Evolutionary conservation across 768 basidiomycete species (phyloP).

Genomic region (Leccinum arenicola): DNA sequence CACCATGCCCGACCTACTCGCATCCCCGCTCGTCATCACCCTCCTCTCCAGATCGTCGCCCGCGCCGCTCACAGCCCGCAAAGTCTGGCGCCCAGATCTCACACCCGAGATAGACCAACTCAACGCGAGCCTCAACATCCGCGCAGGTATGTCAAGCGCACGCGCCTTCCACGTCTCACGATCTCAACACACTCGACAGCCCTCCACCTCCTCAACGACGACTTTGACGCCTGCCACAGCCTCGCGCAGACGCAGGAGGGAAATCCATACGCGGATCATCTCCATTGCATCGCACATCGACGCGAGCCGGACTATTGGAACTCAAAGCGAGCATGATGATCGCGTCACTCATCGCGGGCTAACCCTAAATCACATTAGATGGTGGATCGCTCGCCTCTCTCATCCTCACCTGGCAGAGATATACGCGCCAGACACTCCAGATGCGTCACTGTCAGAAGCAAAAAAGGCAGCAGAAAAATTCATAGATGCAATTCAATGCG

Average conservation of each 20-base stretch:
- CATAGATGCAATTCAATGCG: slow-evolving; percentile 13
- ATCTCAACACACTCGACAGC: background rate
- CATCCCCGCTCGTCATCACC: slow-evolving; percentile 14
- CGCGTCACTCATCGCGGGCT: background rate
- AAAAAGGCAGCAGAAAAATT: slow-evolving; percentile 7
- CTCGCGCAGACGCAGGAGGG: slow-evolving; percentile 22
- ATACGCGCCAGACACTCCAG: slow-evolving; percentile 8
- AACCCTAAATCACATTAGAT: slow-evolving; percentile 9
- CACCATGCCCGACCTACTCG: slow-evolving; percentile 8
- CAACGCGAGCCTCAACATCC: slow-evolving; percentile 12
- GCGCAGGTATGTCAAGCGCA: slow-evolving; percentile 10
- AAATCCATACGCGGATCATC: slow-evolving; percentile 20
- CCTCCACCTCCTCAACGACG: slow-evolving; percentile 23
- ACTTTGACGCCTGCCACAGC: slow-evolving; percentile 16
- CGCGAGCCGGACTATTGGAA: slow-evolving; percentile 24
- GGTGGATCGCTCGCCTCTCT: slow-evolving; percentile 16
- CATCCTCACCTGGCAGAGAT: slow-evolving; percentile 17
- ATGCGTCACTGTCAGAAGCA: slow-evolving; percentile 9
- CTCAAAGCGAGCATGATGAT: slow-evolving; percentile 7
- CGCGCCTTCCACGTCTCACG: background rate
- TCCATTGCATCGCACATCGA: slow-evolving; percentile 22
- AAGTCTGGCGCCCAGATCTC: slow-evolving; percentile 16
- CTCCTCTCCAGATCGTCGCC: slow-evolving; percentile 15
- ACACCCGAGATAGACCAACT: slow-evolving; percentile 19
- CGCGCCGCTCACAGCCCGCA: slow-evolving; percentile 11